Base-by-base conservation (phyloP, 75 land plant genomes). In the Larix kaempferi region DNA sequence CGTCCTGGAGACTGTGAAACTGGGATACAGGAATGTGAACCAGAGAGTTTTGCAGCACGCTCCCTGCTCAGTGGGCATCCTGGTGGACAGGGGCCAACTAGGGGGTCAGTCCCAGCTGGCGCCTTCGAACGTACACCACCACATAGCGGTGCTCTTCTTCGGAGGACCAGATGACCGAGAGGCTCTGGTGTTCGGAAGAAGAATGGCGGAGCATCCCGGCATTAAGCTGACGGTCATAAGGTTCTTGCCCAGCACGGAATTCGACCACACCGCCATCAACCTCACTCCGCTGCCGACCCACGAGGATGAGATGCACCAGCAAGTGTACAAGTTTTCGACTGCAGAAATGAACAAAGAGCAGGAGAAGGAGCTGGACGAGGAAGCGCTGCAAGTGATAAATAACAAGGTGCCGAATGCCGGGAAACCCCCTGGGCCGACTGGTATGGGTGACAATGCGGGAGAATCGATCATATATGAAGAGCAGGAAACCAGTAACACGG, bases 201-300 rank as follows among this genome's bases (percentile, higher is more conserved):
- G 95, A 22, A 93, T 93, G 88, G 91, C 82, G 0, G 94, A 93
- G 80, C 95, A 91, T 49, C 91, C 95, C 0, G 94, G 94, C 2
- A 80, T 91, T 58, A 82, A 23, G 54, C 83, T 93, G 60, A 75
- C 79, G 2, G 89, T 93, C 12, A 25, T 90, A 16, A 71, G 80
- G 35, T 77, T 83, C 56, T 49, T 57, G 16, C 23, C 57, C 35
- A 4, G 21, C 21, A 23, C 41, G 6, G 33, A 17, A 67, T 67
- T 35, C 19, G 35, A 26, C 21, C 33, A 26, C n/a, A 35, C 6
- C 7, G 71, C 13, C 23, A 25, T 67, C 35, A 26, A 67, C 11
- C 19, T 26, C 14, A 33, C 71, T 35, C 33, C 27, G 17, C 71
- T 67, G 71, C 27, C 71, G 19, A 19, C 23, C 10, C 33, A 29